These are phyloP conservation scores for Malus hybrid DNA, from an alignment of 331 rosid species.

Conservation along the genomic window DNA sequence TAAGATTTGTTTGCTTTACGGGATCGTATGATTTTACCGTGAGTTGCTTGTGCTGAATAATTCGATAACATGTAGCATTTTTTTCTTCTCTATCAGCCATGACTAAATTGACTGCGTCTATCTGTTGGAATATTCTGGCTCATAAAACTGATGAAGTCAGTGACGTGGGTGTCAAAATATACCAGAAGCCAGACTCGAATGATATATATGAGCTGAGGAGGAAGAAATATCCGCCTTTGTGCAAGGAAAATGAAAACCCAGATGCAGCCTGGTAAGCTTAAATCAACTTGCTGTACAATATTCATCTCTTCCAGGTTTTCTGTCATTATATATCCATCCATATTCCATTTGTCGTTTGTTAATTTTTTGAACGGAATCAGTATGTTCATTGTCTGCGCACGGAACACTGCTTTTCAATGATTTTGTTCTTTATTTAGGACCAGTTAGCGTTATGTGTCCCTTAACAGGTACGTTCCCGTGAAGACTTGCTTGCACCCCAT, in stretches of 20 bases:
- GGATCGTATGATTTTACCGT: not conserved
- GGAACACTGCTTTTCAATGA: not conserved
- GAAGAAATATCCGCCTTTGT: conserved; percentile 73
- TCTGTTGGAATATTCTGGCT: conserved; percentile 93
- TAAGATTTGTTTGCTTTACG: not conserved
- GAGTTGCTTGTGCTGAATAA: not conserved
- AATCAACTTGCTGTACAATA: conserved; percentile 15
- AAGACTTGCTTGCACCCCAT: conserved; percentile 70
- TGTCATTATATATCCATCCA: not conserved
- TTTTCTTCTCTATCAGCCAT: conserved; percentile 48
- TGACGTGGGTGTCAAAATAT: conserved; percentile 80
- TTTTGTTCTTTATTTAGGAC: not conserved
- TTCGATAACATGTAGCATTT: not conserved
- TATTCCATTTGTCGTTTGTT: not conserved
- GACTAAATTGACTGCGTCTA: conserved; percentile 55
- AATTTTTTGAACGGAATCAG: not conserved
- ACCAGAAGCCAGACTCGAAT: conserved; percentile 88
- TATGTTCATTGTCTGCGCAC: not conserved
- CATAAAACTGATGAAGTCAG: conserved; percentile 79
- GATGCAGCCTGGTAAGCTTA: conserved; percentile 78
- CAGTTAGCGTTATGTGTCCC: not conserved
- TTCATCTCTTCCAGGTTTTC: not conserved
- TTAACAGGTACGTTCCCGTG: conserved; percentile 60
- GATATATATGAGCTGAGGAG: conserved; percentile 70
- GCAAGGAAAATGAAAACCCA: conserved; percentile 85